phyloP scores from a whole-genome alignment of 164 flowering plant species.

The Stephania cephalantha region DNA sequence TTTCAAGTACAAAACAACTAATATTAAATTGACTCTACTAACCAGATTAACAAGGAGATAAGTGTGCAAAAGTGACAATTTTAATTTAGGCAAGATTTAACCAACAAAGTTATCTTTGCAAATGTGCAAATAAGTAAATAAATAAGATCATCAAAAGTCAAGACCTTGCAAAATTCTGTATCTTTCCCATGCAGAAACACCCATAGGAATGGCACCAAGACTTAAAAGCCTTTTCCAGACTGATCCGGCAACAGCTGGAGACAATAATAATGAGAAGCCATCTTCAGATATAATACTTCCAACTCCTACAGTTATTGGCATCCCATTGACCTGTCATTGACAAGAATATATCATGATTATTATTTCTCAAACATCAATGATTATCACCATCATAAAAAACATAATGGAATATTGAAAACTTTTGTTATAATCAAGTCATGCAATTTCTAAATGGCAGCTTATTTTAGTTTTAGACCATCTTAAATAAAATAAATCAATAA shows the following conservation, averaged over 20 bases:
- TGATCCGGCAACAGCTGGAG: conserved; percentile 63
- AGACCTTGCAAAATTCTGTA: conserved; percentile 69
- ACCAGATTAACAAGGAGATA: neutral
- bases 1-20: neutral
- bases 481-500: too few relatives aligned
- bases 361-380: neutral
- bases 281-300: conserved; percentile 66
- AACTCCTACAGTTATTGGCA: conserved; percentile 84
- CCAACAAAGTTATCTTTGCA: neutral
- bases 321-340: conserved; percentile 56
- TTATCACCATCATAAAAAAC: neutral
- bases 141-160: conserved; percentile 1
- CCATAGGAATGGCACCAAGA: conserved; percentile 74
- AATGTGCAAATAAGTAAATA: neutral
- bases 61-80: neutral
- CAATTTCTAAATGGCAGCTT: neutral
- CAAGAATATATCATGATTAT: neutral
- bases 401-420: neutral
- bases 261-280: conserved; percentile 64
- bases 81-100: neutral
- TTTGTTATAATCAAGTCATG: neutral
- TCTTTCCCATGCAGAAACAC: conserved; percentile 74
- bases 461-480: neutral
- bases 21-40: neutral
- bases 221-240: conserved; percentile 64